A percentile compares a stretch with the other conserved stretches of the same genome.
Evolutionary conservation across 2,329 filamentous ascomycete genomes (phyloP).

Genomic region (Fusarium udum): DNA sequence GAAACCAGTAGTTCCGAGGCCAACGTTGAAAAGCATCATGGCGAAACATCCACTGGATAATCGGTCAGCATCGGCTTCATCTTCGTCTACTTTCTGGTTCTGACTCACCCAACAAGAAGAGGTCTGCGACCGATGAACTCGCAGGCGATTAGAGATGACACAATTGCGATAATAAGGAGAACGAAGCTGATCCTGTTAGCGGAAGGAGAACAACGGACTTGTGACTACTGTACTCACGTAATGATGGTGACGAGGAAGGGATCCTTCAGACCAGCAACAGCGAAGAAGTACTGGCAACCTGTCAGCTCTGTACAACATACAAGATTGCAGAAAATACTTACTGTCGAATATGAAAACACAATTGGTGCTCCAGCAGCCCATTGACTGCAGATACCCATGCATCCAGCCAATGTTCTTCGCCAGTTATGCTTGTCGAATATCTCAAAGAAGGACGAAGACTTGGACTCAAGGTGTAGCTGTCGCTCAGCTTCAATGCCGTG

Average conservation of each 20-base stretch:
- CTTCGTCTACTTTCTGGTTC: background rate
- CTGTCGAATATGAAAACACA: constrained; percentile 6
- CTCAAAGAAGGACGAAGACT: constrained; percentile 8
- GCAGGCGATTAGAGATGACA: background rate
- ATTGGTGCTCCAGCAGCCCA: constrained; percentile 19
- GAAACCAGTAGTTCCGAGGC: background rate
- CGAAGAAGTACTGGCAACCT: background rate
- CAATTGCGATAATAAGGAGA: background rate
- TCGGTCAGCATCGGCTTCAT: background rate
- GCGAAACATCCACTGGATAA: background rate
- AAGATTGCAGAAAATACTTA: too few species aligned
- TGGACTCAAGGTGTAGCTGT: background rate
- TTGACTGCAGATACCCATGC: constrained; percentile 22
- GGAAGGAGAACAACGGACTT: background rate
- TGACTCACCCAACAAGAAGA: background rate
- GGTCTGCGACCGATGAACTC: background rate
- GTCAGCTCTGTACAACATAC: background rate
- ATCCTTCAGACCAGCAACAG: background rate
- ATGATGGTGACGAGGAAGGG: background rate
- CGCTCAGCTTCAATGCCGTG: background rate
- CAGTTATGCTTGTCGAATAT: constrained; percentile 12
- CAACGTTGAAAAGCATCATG: background rate
- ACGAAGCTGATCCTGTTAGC: background rate
- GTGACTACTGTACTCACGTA: background rate
- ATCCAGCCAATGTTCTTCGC: constrained; percentile 16